phyloP scores from a whole-genome alignment of 768 basidiomycete genomes.

The Pulveroboletus sp. region DNA sequence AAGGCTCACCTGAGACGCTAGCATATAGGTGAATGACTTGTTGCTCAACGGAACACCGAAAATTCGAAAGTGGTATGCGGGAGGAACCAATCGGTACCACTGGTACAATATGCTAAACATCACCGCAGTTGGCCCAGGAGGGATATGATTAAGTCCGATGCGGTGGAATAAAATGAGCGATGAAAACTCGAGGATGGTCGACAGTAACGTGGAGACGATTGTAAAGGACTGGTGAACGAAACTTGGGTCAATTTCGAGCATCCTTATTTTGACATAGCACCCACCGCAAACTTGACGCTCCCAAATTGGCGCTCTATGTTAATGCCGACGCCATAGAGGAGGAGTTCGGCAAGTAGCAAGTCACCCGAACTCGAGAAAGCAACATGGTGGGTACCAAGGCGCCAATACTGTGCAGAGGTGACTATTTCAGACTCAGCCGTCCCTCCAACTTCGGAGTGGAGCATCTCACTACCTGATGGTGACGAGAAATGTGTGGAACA shows the following conservation, averaged over 20 bases:
- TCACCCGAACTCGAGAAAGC: slow-evolving; percentile 84
- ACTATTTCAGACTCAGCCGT: slow-evolving; percentile 32
- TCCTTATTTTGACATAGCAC: slow-evolving; percentile 20
- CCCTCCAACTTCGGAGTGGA: slow-evolving; percentile 8
- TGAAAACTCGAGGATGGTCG: slow-evolving; percentile 64
- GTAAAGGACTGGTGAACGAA: slow-evolving; percentile 59
- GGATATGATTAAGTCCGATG: slow-evolving; percentile 66
- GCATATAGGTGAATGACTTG: slow-evolving; percentile 68
- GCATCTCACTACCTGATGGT: slow-evolving; percentile 65
- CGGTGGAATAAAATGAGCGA: slow-evolving; percentile 61
- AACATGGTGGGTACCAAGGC: slow-evolving; percentile 66
- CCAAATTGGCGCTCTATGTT: slow-evolving; percentile 84
- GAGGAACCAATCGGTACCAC: slow-evolving; percentile 71
- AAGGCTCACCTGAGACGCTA: slow-evolving; percentile 62
- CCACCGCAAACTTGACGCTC: slow-evolving; percentile 79
- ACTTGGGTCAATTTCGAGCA: slow-evolving; percentile 2
- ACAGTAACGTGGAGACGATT: slow-evolving; percentile 60
- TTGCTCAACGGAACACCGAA: slow-evolving; percentile 71
- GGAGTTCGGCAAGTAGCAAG: slow-evolving; percentile 67
- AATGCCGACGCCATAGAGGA: slow-evolving; percentile 67
- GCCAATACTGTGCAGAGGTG: slow-evolving; percentile 67
- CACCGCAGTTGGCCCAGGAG: slow-evolving; percentile 70
- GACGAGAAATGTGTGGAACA: slow-evolving; percentile 82
- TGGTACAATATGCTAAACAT: slow-evolving; percentile 83
- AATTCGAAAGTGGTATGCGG: slow-evolving; percentile 69